These are phyloP conservation scores for Fraxinus quadrangulata DNA, from an alignment of 257 asterid species.

Conservation along the genomic window DNA sequence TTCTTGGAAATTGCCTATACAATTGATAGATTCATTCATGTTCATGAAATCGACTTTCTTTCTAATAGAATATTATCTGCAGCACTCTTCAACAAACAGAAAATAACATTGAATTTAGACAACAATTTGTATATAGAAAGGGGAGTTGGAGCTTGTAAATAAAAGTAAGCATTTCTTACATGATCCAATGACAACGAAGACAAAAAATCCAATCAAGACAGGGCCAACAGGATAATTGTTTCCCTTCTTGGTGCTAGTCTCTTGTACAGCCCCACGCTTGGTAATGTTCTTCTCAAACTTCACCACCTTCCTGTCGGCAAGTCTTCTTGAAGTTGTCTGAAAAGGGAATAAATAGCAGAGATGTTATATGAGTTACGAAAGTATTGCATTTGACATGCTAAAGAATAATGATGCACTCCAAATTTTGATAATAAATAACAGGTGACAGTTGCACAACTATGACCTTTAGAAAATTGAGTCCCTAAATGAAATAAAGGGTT, in stretches of 20 bases:
- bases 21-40: no score
- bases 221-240: conserved; percentile 85
- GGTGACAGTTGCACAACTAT: background rate
- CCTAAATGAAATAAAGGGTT: background rate
- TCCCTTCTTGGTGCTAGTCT: conserved; percentile 76
- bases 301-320: conserved; percentile 82
- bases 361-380: background rate
- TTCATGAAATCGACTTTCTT: no score
- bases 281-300: conserved; percentile 91
- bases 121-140: no score
- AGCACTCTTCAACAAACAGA: no score
- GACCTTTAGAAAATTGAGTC: background rate
- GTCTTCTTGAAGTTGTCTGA: conserved; percentile 90
- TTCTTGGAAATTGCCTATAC: no score
- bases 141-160: no score
- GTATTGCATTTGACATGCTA: conserved; percentile 17
- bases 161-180: conserved; percentile 49
- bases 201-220: conserved; percentile 80
- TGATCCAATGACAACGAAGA: conserved; percentile 93
- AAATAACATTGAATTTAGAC: no score
- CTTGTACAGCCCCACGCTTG: conserved; percentile 76
- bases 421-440: background rate
- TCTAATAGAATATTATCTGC: no score
- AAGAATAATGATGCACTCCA: background rate
- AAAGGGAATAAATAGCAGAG: background rate